These are phyloP conservation scores for Citrus maxima DNA, from an alignment of 345 rosid species.

Conservation along the genomic window DNA sequence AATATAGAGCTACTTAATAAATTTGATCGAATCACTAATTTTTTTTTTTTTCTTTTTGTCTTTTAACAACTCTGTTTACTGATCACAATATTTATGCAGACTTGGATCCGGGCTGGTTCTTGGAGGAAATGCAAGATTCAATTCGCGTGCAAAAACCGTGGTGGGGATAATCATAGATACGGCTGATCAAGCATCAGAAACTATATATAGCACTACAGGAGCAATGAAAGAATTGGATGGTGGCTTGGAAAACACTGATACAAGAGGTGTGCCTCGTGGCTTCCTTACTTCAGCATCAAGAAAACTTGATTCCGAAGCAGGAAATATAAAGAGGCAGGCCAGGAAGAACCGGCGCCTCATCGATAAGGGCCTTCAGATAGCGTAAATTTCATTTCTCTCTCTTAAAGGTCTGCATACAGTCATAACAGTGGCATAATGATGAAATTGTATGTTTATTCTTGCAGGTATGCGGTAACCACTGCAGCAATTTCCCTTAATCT, in stretches of 20 bases:
- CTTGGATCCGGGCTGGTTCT: conserved; percentile 54
- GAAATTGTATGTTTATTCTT: neutral
- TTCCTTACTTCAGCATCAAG: conserved; percentile 48
- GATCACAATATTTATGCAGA: conserved; percentile 27
- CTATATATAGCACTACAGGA: conserved; percentile 52
- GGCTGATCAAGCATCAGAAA: conserved; percentile 51
- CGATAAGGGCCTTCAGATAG: conserved; percentile 47
- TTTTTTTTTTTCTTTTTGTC: too few relatives aligned
- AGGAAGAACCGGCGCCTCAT: conserved; percentile 49
- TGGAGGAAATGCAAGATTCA: conserved; percentile 54
- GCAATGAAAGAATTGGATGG: conserved; percentile 52
- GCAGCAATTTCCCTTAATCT: conserved; percentile 46
- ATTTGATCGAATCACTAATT: too few relatives aligned
- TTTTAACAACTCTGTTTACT: neutral
- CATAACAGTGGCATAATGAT: neutral
- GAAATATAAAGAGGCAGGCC: conserved; percentile 40
- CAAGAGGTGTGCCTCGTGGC: conserved; percentile 16
- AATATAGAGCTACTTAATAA: neutral
- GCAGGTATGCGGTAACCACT: conserved; percentile 49
- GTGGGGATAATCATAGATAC: conserved; percentile 52
- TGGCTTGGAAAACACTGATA: conserved; percentile 28
- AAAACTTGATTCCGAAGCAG: conserved; percentile 41
- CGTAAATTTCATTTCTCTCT: conserved; percentile 24
- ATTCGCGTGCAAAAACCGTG: conserved; percentile 38
- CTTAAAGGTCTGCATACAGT: neutral